Conservation (phyloP, 768 basidiomycete genomes). For the Brasilioporus rufonigricans region DNA sequence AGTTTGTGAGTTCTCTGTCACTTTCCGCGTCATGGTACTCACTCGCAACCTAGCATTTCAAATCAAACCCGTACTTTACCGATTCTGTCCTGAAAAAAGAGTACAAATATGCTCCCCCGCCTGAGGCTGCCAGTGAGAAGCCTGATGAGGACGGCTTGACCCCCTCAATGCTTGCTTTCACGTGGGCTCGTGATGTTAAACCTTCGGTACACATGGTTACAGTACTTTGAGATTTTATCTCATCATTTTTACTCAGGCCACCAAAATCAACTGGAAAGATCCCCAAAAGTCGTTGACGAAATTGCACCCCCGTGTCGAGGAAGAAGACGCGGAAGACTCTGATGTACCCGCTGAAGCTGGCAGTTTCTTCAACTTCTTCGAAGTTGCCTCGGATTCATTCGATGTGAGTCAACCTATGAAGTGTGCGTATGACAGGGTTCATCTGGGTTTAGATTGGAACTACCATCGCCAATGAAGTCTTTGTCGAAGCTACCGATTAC, state of each 20-base stretch:
- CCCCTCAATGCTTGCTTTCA: conserved; percentile 74
- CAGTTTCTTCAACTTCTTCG: conserved; percentile 90
- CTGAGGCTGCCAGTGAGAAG: conserved; percentile 51
- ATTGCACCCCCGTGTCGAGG: conserved; percentile 64
- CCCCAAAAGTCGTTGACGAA: conserved; percentile 74
- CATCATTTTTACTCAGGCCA: conserved; percentile 40
- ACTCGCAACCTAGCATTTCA: conserved; percentile 59
- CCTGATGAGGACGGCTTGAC: conserved; percentile 76
- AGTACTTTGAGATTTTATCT: neutral
- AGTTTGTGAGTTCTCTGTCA: conserved; percentile 67
- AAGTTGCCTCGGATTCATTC: conserved; percentile 57
- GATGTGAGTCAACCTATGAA: conserved; percentile 49
- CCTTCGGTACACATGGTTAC: conserved; percentile 49
- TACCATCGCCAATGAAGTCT: conserved; percentile 72
- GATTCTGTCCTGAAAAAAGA: conserved; percentile 79
- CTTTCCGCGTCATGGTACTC: conserved; percentile 3
- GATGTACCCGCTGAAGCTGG: conserved; percentile 65
- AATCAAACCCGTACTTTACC: conserved; percentile 81
- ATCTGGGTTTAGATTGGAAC: conserved; percentile 56
- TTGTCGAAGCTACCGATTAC: conserved; percentile 77
- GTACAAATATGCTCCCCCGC: conserved; percentile 65
- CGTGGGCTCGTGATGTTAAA: conserved; percentile 73
- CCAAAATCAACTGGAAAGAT: conserved; percentile 80
- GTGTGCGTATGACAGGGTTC: neutral
- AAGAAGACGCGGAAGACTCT: conserved; percentile 53